A percentile compares a stretch with the other conserved stretches of the same genome.
Evolutionary conservation across 2,329 filamentous ascomycete species (phyloP).

Genomic region (Cadophora sp.): DNA sequence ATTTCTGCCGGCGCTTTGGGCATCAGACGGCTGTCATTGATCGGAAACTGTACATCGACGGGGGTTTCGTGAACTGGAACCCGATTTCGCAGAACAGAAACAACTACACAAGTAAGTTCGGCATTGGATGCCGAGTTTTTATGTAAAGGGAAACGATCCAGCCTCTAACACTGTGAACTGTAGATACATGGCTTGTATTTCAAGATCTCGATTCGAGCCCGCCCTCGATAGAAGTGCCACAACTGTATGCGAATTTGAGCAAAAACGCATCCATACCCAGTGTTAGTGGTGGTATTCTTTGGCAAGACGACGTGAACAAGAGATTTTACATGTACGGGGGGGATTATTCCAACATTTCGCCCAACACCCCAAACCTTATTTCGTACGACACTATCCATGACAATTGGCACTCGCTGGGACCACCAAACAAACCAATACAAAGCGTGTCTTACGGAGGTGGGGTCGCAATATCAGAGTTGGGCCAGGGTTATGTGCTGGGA

Average conservation of each 20-base stretch:
- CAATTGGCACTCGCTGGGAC: constrained; percentile 58
- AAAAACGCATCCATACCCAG: constrained; percentile 65
- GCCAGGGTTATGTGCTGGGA: constrained; percentile 66
- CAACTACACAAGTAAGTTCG: constrained; percentile 62
- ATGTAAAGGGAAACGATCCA: not conserved
- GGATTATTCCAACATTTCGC: constrained; percentile 53
- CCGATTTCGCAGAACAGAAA: constrained; percentile 53
- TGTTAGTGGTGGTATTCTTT: constrained; percentile 57
- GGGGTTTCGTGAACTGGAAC: constrained; percentile 63
- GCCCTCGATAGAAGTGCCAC: constrained; percentile 52
- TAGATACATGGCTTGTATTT: constrained; percentile 62
- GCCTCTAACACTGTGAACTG: not conserved
- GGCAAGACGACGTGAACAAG: constrained; percentile 68
- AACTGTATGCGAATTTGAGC: constrained; percentile 61
- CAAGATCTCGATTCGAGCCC: constrained; percentile 59
- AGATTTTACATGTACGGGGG: constrained; percentile 69
- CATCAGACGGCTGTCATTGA: constrained; percentile 68
- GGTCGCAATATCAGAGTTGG: constrained; percentile 59
- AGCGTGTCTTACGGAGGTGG: constrained; percentile 64
- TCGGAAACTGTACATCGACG: constrained; percentile 66
- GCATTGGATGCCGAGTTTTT: not conserved
- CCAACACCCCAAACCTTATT: constrained; percentile 58
- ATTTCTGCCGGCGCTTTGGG: constrained; percentile 62
- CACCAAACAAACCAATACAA: constrained; percentile 49
- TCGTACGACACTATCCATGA: constrained; percentile 64